These are phyloP conservation scores for Dalbergia cochinchinensis DNA, from an alignment of 306 rosid genomes.

Conservation along the genomic window DNA sequence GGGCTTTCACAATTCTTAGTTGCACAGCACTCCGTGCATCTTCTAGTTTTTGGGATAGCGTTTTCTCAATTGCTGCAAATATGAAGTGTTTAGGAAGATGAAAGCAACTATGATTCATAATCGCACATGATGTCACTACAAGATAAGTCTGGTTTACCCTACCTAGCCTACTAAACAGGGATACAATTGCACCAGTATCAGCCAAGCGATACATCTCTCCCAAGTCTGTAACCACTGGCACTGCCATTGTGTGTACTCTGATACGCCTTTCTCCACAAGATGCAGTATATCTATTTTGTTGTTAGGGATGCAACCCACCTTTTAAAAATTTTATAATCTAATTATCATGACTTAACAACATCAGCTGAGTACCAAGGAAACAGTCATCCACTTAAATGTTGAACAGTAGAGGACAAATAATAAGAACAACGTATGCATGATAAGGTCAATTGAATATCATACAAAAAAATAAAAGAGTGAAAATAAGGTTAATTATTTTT, in stretches of 20 bases:
- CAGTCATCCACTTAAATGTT: slow-evolving; percentile 1
- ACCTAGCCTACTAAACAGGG: slow-evolving; percentile 90
- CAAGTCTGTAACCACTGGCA: slow-evolving; percentile 89
- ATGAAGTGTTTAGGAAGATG: slow-evolving; percentile 44
- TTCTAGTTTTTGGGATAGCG: slow-evolving; percentile 85
- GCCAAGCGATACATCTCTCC: slow-evolving; percentile 90
- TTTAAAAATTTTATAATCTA: slow-evolving; percentile 22
- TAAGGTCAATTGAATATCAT: not conserved
- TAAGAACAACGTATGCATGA: slow-evolving; percentile 29
- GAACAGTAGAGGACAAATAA: slow-evolving; percentile 32
- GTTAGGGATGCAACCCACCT: slow-evolving; percentile 61
- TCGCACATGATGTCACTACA: slow-evolving; percentile 28
- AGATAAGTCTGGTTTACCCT: slow-evolving; percentile 41
- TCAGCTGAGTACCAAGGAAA: slow-evolving; percentile 39
- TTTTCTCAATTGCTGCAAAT: slow-evolving; percentile 91
- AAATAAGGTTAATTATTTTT: not conserved
- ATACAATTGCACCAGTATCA: slow-evolving; percentile 89
- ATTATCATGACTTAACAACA: slow-evolving; percentile 36
- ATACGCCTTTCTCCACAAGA: slow-evolving; percentile 99
- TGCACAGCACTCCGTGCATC: slow-evolving; percentile 88
- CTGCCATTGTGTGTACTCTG: slow-evolving; percentile 95
- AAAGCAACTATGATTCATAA: slow-evolving; percentile 48
- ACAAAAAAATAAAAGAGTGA: not conserved
- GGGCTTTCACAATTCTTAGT: slow-evolving; percentile 82
- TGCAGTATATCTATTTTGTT: slow-evolving; percentile 83